A percentile compares a stretch with the other conserved stretches of the same genome.
Evolutionary conservation across 1,139 yeast genomes (phyloP).

Genomic region (Debaryomycetaceae sp.): DNA sequence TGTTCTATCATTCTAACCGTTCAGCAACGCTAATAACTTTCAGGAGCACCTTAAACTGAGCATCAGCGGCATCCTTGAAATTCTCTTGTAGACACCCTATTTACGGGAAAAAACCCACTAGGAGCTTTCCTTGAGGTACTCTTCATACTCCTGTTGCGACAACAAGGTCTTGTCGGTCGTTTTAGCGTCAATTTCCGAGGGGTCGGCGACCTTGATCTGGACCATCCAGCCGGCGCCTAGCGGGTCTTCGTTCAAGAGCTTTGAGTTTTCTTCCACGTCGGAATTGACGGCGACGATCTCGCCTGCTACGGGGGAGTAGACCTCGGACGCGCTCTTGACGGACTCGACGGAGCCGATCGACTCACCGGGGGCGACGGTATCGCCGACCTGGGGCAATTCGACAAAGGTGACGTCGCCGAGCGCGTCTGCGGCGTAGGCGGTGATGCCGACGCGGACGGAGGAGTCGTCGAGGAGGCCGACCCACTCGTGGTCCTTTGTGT

Average conservation of each 20-base stretch:
- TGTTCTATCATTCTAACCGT: too few relatives aligned
- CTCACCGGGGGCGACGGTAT: slow-evolving; percentile 60
- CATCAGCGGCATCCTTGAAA: too few relatives aligned
- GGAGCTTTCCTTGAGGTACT: slow-evolving; percentile 47
- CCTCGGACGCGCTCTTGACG: slow-evolving; percentile 90
- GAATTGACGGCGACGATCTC: slow-evolving; percentile 65
- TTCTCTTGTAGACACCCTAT: too few relatives aligned
- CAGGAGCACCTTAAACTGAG: too few relatives aligned
- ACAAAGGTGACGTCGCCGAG: slow-evolving; percentile 93
- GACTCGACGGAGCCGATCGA: slow-evolving; percentile 88
- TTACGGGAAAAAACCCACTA: too few relatives aligned
- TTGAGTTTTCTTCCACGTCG: slow-evolving; percentile 58
- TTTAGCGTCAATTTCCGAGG: slow-evolving; percentile 11
- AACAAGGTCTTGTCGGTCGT: slow-evolving; percentile 22
- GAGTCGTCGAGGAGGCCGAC: slow-evolving; percentile 77
- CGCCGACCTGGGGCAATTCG: slow-evolving; percentile 78
- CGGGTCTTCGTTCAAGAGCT: slow-evolving; percentile 77
- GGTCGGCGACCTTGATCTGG: slow-evolving; percentile 48
- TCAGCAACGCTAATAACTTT: too few relatives aligned
- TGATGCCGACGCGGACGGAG: slow-evolving; percentile 79
- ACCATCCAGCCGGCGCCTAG: slow-evolving; percentile 93
- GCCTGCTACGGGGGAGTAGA: slow-evolving; percentile 81
- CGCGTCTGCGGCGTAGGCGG: slow-evolving; percentile 95
- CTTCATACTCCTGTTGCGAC: slow-evolving; percentile 51
- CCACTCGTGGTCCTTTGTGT: slow-evolving; percentile 95